These are phyloP conservation scores for Hypoxylon lienhwacheense DNA, from an alignment of 495 filamentous ascomycete genomes.

Conservation along the genomic window DNA sequence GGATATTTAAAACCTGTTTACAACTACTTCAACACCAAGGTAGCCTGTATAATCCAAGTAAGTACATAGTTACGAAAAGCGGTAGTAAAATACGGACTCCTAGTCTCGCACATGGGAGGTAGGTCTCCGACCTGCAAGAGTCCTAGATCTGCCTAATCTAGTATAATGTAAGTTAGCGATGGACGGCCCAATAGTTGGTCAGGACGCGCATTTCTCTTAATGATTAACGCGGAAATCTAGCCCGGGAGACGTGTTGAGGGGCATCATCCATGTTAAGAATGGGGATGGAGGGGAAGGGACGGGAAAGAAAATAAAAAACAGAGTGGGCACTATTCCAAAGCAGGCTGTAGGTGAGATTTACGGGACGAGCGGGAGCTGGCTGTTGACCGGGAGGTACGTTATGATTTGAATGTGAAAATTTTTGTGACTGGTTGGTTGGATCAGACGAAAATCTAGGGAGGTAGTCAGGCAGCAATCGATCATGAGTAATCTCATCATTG, in stretches of 20 bases:
- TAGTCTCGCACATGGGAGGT: slow-evolving; percentile 7
- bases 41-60: no score
- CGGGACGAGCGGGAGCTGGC: slow-evolving; percentile 22
- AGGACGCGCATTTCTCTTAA: slow-evolving; percentile 19
- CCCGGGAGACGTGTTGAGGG: slow-evolving; percentile 13
- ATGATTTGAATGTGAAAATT: no score
- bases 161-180: slow-evolving; percentile 25
- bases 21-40: no score
- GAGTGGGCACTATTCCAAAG: slow-evolving; percentile 16
- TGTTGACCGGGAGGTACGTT: no score
- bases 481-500: slow-evolving; percentile 28
- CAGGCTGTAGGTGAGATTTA: slow-evolving; percentile 27
- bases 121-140: slow-evolving; percentile 21
- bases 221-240: slow-evolving; percentile 15
- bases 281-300: neutral
- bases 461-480: slow-evolving; percentile 35
- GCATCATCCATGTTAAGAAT: neutral
- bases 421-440: no score
- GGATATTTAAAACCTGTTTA: no score
- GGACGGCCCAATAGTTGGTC: slow-evolving; percentile 23
- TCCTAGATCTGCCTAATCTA: slow-evolving; percentile 36
- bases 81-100: neutral
- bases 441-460: slow-evolving; percentile 19
- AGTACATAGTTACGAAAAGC: no score
- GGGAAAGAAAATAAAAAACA: neutral